Conservation (phyloP, 805 yeast species). For the Pichia heedii region DNA sequence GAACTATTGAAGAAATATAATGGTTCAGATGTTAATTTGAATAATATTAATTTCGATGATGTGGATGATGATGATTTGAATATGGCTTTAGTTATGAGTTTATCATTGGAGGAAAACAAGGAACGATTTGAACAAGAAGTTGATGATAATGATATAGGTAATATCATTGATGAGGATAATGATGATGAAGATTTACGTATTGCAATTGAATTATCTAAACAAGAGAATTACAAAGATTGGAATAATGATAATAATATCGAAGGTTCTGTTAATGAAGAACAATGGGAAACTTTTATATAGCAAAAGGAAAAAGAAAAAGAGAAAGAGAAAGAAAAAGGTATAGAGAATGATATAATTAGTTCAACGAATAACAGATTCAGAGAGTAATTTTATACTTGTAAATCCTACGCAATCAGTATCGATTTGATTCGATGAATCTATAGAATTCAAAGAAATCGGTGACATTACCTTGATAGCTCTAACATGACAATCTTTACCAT, state of each 20-base stretch:
- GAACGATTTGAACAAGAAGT: not conserved
- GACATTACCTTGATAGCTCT: slow-evolving; percentile 61
- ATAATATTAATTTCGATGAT: slow-evolving; percentile 20
- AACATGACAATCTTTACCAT: slow-evolving; percentile 92
- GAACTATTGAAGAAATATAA: slow-evolving; percentile 36
- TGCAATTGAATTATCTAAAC: slow-evolving; percentile 11
- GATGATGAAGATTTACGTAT: slow-evolving; percentile 9
- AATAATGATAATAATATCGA: not conserved
- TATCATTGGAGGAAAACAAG: slow-evolving; percentile 18
- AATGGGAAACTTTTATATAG: slow-evolving; percentile 8
- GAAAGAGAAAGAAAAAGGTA: too few species aligned
- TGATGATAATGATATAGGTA: not conserved
- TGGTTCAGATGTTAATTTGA: slow-evolving; percentile 28
- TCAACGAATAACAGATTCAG: slow-evolving; percentile 27
- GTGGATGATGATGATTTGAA: slow-evolving; percentile 31
- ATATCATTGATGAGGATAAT: not conserved
- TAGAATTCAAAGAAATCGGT: slow-evolving; percentile 22
- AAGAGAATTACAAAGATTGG: slow-evolving; percentile 8
- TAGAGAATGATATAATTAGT: not conserved
- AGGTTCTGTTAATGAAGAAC: not conserved
- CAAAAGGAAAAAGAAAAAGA: not conserved
- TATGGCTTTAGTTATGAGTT: slow-evolving; percentile 36
- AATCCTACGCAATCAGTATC: slow-evolving; percentile 23
- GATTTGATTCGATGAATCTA: slow-evolving; percentile 17
- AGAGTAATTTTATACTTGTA: slow-evolving; percentile 24